Percentiles rank a stretch among this genome's conserved stretches.
Conservation (phyloP, 192 early-diverging fungal species). For the Mortierella alpina region DNA sequence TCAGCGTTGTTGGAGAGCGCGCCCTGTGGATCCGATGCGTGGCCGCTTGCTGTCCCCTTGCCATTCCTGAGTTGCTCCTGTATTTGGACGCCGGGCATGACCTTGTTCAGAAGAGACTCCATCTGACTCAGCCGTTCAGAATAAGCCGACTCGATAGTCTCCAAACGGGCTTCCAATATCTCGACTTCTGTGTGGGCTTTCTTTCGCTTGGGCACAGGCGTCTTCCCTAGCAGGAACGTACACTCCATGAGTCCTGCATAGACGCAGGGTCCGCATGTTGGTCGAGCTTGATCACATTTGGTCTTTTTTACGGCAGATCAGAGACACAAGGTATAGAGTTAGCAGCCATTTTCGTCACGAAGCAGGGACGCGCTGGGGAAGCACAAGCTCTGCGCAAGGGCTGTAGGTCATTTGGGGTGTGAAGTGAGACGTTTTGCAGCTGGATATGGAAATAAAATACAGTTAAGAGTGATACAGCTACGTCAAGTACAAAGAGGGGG, state of each 20-base stretch:
- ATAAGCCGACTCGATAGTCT: constrained; percentile 46
- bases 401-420: too few species aligned
- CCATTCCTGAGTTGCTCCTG: constrained; percentile 6
- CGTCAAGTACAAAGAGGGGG: too few species aligned
- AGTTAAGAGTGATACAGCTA: neutral
- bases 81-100: constrained; percentile 19
- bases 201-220: constrained; percentile 40
- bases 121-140: constrained; percentile 48
- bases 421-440: too few species aligned
- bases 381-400: neutral
- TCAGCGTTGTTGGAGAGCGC: neutral
- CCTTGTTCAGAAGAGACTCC: constrained; percentile 33
- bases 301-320: constrained; percentile 5
- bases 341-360: neutral
- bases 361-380: neutral
- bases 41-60: neutral
- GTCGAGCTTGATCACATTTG: constrained; percentile 48
- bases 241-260: constrained; percentile 50
- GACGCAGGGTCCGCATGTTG: constrained; percentile 43
- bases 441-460: neutral
- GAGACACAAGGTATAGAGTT: neutral
- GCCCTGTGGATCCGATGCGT: constrained; percentile 1
- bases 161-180: constrained; percentile 37
- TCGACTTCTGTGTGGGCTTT: constrained; percentile 40
- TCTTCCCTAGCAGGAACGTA: constrained; percentile 42